A percentile compares a stretch with the other conserved stretches of the same genome.
Evolutionary conservation across 1,139 yeast species (phyloP).

Genomic region (Komagataea norvegica): DNA sequence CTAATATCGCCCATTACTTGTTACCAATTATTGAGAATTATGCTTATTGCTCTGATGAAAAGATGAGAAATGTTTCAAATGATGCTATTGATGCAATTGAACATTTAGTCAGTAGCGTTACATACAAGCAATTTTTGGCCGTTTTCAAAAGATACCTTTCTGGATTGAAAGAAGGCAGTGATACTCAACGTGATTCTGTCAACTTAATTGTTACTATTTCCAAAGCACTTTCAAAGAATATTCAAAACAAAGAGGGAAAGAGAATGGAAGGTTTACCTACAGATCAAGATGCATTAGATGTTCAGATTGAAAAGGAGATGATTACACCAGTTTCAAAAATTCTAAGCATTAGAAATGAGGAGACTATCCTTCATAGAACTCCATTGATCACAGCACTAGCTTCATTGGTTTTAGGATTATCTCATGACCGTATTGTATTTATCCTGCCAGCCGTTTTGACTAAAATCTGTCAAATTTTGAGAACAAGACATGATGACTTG

Average conservation of each 20-base stretch:
- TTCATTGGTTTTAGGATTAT: slow-evolving; percentile 60
- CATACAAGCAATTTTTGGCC: slow-evolving; percentile 81
- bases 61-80: slow-evolving; percentile 64
- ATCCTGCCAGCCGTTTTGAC: slow-evolving; percentile 82
- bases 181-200: slow-evolving; percentile 54
- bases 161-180: slow-evolving; percentile 47
- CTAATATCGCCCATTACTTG: slow-evolving; percentile 71
- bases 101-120: slow-evolving; percentile 49
- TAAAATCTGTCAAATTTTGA: slow-evolving; percentile 77
- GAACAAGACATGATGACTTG: slow-evolving; percentile 82
- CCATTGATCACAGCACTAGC: slow-evolving; percentile 81
- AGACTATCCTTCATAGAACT: slow-evolving; percentile 69
- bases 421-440: slow-evolving; percentile 48
- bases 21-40: slow-evolving; percentile 83
- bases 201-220: slow-evolving; percentile 62
- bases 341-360: slow-evolving; percentile 64
- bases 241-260: slow-evolving; percentile 20
- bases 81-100: slow-evolving; percentile 69
- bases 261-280: slow-evolving; percentile 31
- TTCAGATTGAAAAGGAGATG: slow-evolving; percentile 52
- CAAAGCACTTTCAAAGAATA: slow-evolving; percentile 41
- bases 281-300: slow-evolving; percentile 43
- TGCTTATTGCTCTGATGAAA: slow-evolving; percentile 49
- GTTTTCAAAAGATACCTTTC: slow-evolving; percentile 65
- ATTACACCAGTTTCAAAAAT: slow-evolving; percentile 59